phyloP scores from a whole-genome alignment of 192 early-diverging fungal genomes.

The Pilobolus umbonatus region DNA sequence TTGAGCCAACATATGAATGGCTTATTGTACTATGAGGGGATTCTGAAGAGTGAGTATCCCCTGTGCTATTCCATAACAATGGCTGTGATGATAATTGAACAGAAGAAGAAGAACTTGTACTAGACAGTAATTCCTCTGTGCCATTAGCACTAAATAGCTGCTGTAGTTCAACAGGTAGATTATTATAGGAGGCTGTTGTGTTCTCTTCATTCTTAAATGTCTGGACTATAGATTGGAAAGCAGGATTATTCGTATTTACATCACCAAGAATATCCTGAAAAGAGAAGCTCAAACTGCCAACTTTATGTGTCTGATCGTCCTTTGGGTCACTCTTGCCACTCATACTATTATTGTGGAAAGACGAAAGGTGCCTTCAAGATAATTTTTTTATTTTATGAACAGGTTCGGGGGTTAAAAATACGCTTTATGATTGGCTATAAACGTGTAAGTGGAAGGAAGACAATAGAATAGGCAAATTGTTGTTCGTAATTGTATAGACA shows the following conservation, averaged over 20 bases:
- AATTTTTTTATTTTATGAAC: too few relatives aligned
- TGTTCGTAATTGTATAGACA: too few relatives aligned
- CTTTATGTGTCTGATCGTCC: conserved; percentile 3
- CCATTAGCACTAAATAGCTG: conserved; percentile 14
- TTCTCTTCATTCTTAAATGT: conserved; percentile 15
- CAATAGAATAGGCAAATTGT: too few relatives aligned
- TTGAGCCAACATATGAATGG: not conserved
- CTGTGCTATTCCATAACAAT: conserved; percentile 5
- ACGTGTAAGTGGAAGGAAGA: too few relatives aligned
- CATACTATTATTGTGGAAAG: too few relatives aligned
- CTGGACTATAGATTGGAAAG: conserved; percentile 15
- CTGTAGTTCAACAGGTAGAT: conserved; percentile 21
- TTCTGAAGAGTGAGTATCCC: too few relatives aligned
- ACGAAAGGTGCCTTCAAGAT: too few relatives aligned
- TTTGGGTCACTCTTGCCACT: conserved; percentile 1
- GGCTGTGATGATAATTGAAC: not conserved
- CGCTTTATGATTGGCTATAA: too few relatives aligned
- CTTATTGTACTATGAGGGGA: not conserved
- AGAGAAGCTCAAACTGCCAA: conserved; percentile 11
- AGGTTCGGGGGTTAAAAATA: too few relatives aligned
- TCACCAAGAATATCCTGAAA: conserved; percentile 22
- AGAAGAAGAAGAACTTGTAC: conserved; percentile 10
- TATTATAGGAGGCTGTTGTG: conserved; percentile 3
- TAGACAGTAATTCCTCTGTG: conserved; percentile 15
- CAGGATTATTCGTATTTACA: not conserved